Evolutionary conservation across 495 filamentous ascomycete genomes (phyloP).

Genomic region (Acidomyces sp.): DNA sequence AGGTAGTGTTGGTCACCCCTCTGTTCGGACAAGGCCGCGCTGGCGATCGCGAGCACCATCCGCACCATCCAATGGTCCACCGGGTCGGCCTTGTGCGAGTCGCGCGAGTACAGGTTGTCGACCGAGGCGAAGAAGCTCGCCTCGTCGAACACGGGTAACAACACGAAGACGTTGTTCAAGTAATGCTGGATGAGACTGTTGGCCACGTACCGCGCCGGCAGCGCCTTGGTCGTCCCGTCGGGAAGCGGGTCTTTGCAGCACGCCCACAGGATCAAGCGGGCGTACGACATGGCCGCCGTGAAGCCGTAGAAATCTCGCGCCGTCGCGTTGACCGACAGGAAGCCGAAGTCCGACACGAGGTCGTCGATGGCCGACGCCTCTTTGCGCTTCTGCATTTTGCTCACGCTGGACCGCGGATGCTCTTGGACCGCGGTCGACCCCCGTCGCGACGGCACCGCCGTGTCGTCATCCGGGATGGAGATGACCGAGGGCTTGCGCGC

Average conservation of each 20-base stretch:
- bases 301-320: slow-evolving; percentile 85
- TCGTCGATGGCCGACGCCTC: slow-evolving; percentile 33
- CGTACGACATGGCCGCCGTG: slow-evolving; percentile 71
- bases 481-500: slow-evolving; percentile 36
- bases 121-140: slow-evolving; percentile 60
- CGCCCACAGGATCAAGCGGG: slow-evolving; percentile 63
- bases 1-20: slow-evolving; percentile 49
- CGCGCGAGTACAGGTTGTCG: slow-evolving; percentile 61
- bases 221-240: slow-evolving; percentile 37
- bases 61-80: slow-evolving; percentile 75
- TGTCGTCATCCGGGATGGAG: slow-evolving; percentile 25
- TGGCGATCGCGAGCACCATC: slow-evolving; percentile 76
- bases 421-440: slow-evolving; percentile 20
- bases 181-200: slow-evolving; percentile 64
- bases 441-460: slow-evolving; percentile 20
- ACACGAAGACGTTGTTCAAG: slow-evolving; percentile 61
- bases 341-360: slow-evolving; percentile 34
- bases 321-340: slow-evolving; percentile 66
- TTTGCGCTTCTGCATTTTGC: slow-evolving; percentile 23
- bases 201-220: slow-evolving; percentile 55
- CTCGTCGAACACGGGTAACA: slow-evolving; percentile 70
- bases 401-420: slow-evolving; percentile 15
- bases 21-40: slow-evolving; percentile 54
- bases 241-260: slow-evolving; percentile 53
- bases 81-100: slow-evolving; percentile 46